These are phyloP conservation scores for Suhomyces panamericanus DNA, from an alignment of 1,139 yeast species.

Conservation along the genomic window DNA sequence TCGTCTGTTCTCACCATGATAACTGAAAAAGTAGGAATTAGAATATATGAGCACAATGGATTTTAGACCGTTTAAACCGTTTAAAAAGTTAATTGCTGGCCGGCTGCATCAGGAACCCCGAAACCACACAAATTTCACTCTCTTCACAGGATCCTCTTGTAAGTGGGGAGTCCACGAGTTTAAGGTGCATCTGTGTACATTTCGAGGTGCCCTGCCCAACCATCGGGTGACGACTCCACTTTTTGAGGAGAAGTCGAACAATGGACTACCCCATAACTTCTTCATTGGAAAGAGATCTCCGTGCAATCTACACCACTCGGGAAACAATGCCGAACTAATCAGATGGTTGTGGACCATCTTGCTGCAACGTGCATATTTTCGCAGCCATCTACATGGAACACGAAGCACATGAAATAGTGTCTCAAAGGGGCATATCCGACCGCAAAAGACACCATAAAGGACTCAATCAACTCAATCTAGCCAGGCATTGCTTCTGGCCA, in stretches of 20 bases:
- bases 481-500: too few species aligned
- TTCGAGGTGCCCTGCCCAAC: too few species aligned
- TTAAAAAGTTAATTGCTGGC: background rate
- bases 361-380: conserved; percentile 6
- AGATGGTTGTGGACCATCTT: background rate
- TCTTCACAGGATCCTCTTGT: background rate
- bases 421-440: background rate
- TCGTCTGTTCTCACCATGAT: too few species aligned
- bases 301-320: background rate
- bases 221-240: too few species aligned
- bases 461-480: too few species aligned
- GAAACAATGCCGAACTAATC: background rate
- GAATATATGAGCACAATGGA: too few species aligned
- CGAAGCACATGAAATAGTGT: background rate
- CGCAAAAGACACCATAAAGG: background rate
- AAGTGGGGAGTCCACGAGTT: background rate
- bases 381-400: conserved; percentile 6
- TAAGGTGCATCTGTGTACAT: too few species aligned
- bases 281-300: background rate
- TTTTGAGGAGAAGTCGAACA: too few species aligned
- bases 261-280: too few species aligned
- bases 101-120: too few species aligned
- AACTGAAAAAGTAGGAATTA: too few species aligned
- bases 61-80: background rate
- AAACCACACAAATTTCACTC: background rate